A percentile compares a stretch with the other conserved stretches of the same genome.
Conservation (phyloP, 2,329 filamentous ascomycete species). For the Nothopassalora personata region DNA sequence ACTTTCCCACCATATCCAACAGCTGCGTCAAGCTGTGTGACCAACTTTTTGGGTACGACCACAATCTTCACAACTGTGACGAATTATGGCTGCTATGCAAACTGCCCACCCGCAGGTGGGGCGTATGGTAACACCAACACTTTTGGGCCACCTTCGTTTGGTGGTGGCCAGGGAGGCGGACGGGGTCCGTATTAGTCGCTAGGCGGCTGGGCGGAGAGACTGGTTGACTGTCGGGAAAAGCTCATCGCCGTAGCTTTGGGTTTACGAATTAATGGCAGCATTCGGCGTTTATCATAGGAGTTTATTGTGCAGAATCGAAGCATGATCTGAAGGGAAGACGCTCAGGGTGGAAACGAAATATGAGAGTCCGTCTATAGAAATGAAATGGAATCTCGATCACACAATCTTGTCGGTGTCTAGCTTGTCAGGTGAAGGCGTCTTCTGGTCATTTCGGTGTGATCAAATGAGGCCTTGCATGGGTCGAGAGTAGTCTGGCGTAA, state of each 20-base stretch:
- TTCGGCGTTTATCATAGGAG: not conserved
- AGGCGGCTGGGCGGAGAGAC: not conserved
- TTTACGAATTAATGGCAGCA: not conserved
- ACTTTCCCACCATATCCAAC: constrained; percentile 17
- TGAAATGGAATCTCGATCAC: not conserved
- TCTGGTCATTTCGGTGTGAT: too few relatives aligned
- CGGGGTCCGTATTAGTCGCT: not conserved
- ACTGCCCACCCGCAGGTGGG: constrained; percentile 13
- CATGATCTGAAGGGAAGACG: not conserved
- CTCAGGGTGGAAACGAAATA: not conserved
- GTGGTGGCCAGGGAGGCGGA: not conserved
- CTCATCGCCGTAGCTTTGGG: not conserved
- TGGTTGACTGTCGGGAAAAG: too few relatives aligned
- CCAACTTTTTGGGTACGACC: constrained; percentile 20
- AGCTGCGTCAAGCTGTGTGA: constrained; percentile 16
- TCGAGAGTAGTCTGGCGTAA: too few relatives aligned
- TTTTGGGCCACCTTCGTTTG: constrained; percentile 12
- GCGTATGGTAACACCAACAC: constrained; percentile 9
- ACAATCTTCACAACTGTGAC: constrained; percentile 23
- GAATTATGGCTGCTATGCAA: constrained; percentile 18
- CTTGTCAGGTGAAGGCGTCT: not conserved
- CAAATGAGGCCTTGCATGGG: too few relatives aligned
- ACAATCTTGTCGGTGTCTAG: not conserved
- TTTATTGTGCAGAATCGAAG: not conserved
- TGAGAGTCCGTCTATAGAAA: not conserved